Evolutionary conservation across 352 stramenopile species (phyloP), one percentile per base, ranked within the genome.

Genomic region (Phytophthora sojae): DNA sequence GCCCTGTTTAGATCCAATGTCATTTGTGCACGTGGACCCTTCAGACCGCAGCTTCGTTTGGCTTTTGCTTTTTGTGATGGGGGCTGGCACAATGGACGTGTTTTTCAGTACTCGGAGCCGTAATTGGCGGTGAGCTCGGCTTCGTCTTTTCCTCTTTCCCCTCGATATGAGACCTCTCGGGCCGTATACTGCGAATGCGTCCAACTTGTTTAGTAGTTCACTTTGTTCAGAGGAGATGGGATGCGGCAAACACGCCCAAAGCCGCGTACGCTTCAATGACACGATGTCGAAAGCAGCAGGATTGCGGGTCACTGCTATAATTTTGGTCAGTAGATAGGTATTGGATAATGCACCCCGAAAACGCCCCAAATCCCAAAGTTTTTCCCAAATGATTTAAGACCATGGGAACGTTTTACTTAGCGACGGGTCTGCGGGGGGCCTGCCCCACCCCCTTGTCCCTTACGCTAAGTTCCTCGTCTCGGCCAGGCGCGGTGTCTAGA

Each of bases 221-320:
- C 8, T 14, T 26, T 62, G 52, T 4, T 53, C 42, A 47, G n/a
- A 23, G 35, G 51, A 12, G 15, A 61, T 42, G 4, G 29, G 25
- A 30, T 57, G 52, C 4, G 52, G 39, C 19, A 62, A n/a, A 37
- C 47, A 65, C 15, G 59, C 59, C 59, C 45, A 58, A 35, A 65
- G 42, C 17, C 59, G 29, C 8, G 29, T 58, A 19, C 9, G 9
- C 23, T 57, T 49, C 15, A 65, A 15, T 23, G 14, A 58, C 7
- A 58, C 17, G 3, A 19, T 19, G 9, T 25, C 14, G 26, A 58
- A 51, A 35, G 21, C 15, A 17, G 23, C 52, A 14, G 21, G 35
- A 39, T 57, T 26, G 17, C 59, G 47, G 3, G 59, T 65, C 45
- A 71, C 45, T 44, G 42, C 32, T 0, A 57, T 7, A 26, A 60